These are phyloP conservation scores for Phaeosphaeria sp. DNA, from an alignment of 2,329 filamentous ascomycete genomes.

Conservation along the genomic window DNA sequence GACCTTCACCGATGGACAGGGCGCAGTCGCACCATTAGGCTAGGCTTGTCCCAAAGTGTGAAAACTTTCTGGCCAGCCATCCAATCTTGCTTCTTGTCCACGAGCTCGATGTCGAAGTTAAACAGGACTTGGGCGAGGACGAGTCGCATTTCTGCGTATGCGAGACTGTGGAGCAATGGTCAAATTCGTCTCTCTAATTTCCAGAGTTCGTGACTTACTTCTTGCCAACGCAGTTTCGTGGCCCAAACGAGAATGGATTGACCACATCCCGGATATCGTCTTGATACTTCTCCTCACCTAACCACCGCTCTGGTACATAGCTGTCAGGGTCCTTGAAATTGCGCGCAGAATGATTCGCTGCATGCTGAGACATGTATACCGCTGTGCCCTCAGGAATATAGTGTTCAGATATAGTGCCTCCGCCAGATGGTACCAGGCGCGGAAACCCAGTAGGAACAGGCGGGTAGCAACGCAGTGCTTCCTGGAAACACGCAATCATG, in stretches of 20 bases:
- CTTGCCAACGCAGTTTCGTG: conserved; percentile 38
- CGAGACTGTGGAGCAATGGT: conserved; percentile 17
- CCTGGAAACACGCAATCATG: conserved; percentile 35
- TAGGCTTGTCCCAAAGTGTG: conserved; percentile 43
- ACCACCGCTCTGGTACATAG: conserved; percentile 46
- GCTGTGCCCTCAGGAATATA: conserved; percentile 34
- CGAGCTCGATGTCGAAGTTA: conserved; percentile 32
- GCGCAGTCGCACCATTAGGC: conserved; percentile 33
- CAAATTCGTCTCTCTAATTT: no score
- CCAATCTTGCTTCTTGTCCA: conserved; percentile 46
- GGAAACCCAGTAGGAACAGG: conserved; percentile 40
- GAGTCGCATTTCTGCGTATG: conserved; percentile 37
- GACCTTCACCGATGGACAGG: conserved; percentile 21
- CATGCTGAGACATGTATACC: conserved; percentile 39
- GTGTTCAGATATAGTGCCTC: conserved; percentile 31
- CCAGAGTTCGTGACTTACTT: conserved; percentile 41
- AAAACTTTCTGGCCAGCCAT: conserved; percentile 37
- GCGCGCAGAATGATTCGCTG: conserved; percentile 36
- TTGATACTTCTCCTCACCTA: conserved; percentile 41
- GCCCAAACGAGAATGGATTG: conserved; percentile 37
- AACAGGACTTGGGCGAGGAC: conserved; percentile 34
- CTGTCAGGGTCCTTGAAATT: conserved; percentile 35
- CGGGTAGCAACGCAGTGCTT: conserved; percentile 36
- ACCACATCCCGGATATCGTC: conserved; percentile 41
- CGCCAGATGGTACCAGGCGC: conserved; percentile 29